These are phyloP conservation scores for Plectosphaerella sp. DNA, from an alignment of 2,329 filamentous ascomycete genomes.

Conservation along the genomic window DNA sequence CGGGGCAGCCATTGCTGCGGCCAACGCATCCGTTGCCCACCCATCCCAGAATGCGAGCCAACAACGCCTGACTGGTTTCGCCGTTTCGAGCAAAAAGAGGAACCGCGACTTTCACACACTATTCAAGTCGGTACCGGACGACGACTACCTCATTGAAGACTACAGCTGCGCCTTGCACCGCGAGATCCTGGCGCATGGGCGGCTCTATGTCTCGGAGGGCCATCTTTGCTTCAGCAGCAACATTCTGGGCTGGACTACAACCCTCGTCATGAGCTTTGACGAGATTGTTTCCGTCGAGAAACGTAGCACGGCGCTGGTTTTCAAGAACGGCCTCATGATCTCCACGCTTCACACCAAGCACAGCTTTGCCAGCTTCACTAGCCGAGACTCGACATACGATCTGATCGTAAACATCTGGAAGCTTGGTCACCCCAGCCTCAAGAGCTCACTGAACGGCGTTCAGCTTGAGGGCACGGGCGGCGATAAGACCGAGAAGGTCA, in stretches of 20 bases:
- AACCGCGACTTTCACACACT: constrained; percentile 92
- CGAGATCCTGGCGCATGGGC: constrained; percentile 90
- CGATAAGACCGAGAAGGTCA: constrained; percentile 86
- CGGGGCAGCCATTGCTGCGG: constrained; percentile 65
- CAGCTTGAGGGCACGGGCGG: constrained; percentile 75
- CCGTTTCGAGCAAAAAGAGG: constrained; percentile 90
- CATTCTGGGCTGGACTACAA: constrained; percentile 97
- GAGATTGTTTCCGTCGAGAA: constrained; percentile 97
- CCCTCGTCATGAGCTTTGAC: constrained; percentile 95
- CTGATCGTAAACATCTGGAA: constrained; percentile 98
- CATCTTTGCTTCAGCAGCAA: constrained; percentile 99
- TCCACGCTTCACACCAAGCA: constrained; percentile 94
- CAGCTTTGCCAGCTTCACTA: constrained; percentile 91
- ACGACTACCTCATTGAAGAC: constrained; percentile 97
- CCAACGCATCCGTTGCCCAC: constrained; percentile 63
- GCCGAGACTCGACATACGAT: constrained; percentile 93
- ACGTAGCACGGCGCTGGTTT: constrained; percentile 88
- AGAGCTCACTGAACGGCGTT: constrained; percentile 87
- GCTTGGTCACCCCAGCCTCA: constrained; percentile 85
- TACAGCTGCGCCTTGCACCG: constrained; percentile 95
- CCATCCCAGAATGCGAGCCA: constrained; percentile 50
- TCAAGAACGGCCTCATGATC: constrained; percentile 96
- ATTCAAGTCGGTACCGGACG: constrained; percentile 95
- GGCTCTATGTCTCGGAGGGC: constrained; percentile 93
- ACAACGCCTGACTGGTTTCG: constrained; percentile 87